Percentiles rank a stretch among this genome's conserved stretches.
phyloP scores from a whole-genome alignment of 768 basidiomycete genomes.

The Terana coerulea region DNA sequence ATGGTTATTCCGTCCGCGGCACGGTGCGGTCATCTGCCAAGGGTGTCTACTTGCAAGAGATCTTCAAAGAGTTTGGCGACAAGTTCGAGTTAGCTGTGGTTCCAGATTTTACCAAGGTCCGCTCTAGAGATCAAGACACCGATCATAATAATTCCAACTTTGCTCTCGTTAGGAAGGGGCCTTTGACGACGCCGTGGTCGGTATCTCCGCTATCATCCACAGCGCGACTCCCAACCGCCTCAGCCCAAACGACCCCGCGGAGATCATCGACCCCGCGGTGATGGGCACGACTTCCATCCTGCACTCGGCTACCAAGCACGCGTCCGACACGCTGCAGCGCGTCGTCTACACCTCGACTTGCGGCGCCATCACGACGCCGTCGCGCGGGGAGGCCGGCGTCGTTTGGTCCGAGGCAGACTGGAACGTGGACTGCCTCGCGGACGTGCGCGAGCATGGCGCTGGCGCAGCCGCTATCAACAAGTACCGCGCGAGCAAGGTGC shows the following conservation, averaged over 20 bases:
- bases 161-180: not conserved
- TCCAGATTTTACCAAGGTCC: constrained; percentile 58
- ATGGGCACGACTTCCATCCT: constrained; percentile 63
- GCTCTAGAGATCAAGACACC: constrained; percentile 1
- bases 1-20: constrained; percentile 61
- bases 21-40: constrained; percentile 65
- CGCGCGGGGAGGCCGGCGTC: not conserved
- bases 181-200: constrained; percentile 36
- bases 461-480: constrained; percentile 32
- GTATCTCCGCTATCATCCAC: constrained; percentile 35
- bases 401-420: constrained; percentile 48
- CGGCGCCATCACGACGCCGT: constrained; percentile 34
- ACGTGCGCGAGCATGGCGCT: constrained; percentile 35
- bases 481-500: constrained; percentile 52
- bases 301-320: constrained; percentile 47
- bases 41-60: constrained; percentile 48
- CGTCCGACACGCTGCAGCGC: constrained; percentile 40
- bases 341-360: constrained; percentile 58
- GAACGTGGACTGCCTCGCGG: constrained; percentile 46
- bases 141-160: not conserved
- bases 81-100: constrained; percentile 65
- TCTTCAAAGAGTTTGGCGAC: constrained; percentile 51
- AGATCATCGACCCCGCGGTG: constrained; percentile 68
- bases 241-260: constrained; percentile 23
- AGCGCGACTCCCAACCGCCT: not conserved